These are phyloP conservation scores for Viola pubescens DNA, from an alignment of 441 rosid genomes.

Conservation along the genomic window DNA sequence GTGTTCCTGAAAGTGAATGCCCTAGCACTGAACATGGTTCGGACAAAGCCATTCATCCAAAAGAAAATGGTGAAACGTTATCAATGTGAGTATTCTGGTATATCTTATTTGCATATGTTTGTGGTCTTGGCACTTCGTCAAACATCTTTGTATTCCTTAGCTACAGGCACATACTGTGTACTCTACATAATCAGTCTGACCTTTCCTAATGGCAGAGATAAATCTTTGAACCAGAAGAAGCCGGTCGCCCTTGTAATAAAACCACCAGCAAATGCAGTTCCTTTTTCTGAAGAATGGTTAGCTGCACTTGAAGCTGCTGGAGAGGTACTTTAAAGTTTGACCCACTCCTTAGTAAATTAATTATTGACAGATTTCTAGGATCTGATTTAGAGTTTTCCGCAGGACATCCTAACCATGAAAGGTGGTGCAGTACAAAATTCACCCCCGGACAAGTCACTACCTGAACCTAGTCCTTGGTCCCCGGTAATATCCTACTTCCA, in stretches of 20 bases:
- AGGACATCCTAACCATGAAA: slow-evolving; percentile 78
- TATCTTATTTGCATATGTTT: background rate
- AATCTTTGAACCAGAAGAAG: slow-evolving; percentile 31
- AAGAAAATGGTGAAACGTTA: slow-evolving; percentile 24
- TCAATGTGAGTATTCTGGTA: slow-evolving; percentile 36
- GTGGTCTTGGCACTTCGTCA: no score
- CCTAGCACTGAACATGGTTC: slow-evolving; percentile 17
- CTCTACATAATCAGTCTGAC: slow-evolving; percentile 6
- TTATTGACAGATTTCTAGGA: background rate
- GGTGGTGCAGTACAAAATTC: slow-evolving; percentile 86
- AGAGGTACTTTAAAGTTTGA: slow-evolving; percentile 44
- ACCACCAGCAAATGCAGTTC: slow-evolving; percentile 58
- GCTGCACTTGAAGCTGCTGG: slow-evolving; percentile 94
- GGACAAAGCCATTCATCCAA: slow-evolving; percentile 15
- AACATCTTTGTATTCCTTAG: no score
- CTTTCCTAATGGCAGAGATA: slow-evolving; percentile 30
- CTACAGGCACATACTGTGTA: background rate
- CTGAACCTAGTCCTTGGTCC: slow-evolving; percentile 90
- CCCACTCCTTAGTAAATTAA: background rate
- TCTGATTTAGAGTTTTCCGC: slow-evolving; percentile 18
- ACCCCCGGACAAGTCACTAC: slow-evolving; percentile 64
- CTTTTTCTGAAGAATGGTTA: slow-evolving; percentile 95
- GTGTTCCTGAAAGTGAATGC: slow-evolving; percentile 16
- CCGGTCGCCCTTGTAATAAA: slow-evolving; percentile 33
- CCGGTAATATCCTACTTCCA: slow-evolving; percentile 50